Base-by-base conservation (phyloP, 106 monocot species). In the Platanthera guangdongensis region DNA sequence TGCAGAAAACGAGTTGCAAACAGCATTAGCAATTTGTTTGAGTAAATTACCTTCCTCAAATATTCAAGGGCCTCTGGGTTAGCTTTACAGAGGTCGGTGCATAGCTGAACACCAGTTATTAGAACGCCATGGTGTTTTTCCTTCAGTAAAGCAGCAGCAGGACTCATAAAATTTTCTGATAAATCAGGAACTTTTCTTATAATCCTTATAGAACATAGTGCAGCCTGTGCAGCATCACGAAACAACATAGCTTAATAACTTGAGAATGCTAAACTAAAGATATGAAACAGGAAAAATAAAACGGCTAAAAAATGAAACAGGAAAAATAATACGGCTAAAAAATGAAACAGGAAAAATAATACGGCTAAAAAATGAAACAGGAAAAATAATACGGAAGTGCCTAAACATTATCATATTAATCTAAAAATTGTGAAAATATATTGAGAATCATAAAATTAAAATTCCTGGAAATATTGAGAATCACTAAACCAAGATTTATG, bases 51-150 rank as follows among this genome's bases (percentile, higher is more conserved):
- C 97, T 93, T 93, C 70, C 97, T 87, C 78, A 99, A 74, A 77
- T 94, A 86, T 76, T 86, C 86, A 74, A 89, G 76, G 69, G 94
- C 88, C 18, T 94, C 91, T 12, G 57, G 51, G 71, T 89, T 94
- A 39, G 89, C 91, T 87, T 88, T 94, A 82, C 94, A 99, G 28
- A 99, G 78, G 85, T 94, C 97, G 54, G 81, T 83, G 73, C 97
- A 99, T 28, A 99, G 91, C 77, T 94, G 91, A 73, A 99, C 91
- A 50, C 86, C 91, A 83, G 94, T 74, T 80, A 99, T 89, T 51
- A 99, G 77, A 76, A 94, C 97, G 54, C 97, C 97, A 82, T 99
- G 97, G 84, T 99, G 97, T 47, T 99, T 99, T 84, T 99, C 97
- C 82, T 94, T 99, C 46, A 99, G 87, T 69, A 94, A 85, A 54